Evolutionary conservation across 1,284 basidiomycete species (phyloP), one percentile per base, ranked within the genome.

Genomic region (Sporisorium reilianum): DNA sequence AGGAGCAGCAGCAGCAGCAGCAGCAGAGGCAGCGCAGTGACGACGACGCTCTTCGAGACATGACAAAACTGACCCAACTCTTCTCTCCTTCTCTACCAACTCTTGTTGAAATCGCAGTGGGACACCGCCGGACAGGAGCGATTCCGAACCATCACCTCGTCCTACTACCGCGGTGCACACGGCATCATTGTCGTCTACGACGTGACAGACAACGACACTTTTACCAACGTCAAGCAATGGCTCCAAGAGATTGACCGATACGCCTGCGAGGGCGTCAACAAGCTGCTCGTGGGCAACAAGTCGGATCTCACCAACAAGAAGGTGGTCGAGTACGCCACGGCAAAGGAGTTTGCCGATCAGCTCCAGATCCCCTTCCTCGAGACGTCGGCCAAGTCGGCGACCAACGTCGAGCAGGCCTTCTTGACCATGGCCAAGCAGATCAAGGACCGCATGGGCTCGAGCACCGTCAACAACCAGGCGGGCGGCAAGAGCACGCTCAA

Each of bases 181-280:
- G 94, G 94, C 10, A 92, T 98, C 68, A 92, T 99, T 75, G 94
- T 99, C 69, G 96, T 99, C 45, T 99, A 99, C 88, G 97, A 99
- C 86, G 96, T 99, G 51, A 99, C 96, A 55, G 96, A 99, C 76
- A 84, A 86, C 67, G 79, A 98, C 83, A 95, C 95, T 18, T 98
- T 97, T 88, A 91, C 92, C 82, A 97, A 99, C 83, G 97, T 99
- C 85, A 99, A 99, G 89, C 95, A 97, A 86, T 99, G 97, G 97
- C 90, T 99, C 65, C 95, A 97, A 85, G 96, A 99, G 87, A 99
- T 99, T 83, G 97, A 99, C 88, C 91, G 96, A 83, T 98, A 99
- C 86, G 97, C 97, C 67, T 95, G 94, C 54, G 97, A 99, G 86
- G 97, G 96, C 59, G 96, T 99, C 69, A 97, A 97, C 90, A 97